Evolutionary conservation across 495 filamentous ascomycete species (phyloP).

Genomic region (Aspergillus sclerotioniger): DNA sequence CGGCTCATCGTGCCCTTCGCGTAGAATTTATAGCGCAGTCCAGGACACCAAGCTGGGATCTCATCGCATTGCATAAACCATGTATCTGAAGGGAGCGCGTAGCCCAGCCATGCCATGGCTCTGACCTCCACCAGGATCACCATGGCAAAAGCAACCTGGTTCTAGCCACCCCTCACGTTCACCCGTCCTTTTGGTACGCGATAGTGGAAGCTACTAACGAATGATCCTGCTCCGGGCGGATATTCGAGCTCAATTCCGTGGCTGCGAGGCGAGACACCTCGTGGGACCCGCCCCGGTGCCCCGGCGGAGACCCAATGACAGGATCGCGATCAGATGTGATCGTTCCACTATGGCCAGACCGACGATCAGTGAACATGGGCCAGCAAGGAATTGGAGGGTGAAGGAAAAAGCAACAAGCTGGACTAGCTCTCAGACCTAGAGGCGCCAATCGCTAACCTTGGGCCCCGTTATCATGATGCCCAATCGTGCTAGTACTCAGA

Average conservation of each 20-base stretch:
- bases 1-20: background rate
- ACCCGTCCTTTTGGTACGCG: conserved; percentile 1
- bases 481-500: background rate
- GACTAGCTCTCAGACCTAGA: background rate
- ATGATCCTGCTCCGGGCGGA: background rate
- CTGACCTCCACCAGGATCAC: background rate
- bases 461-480: background rate
- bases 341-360: background rate
- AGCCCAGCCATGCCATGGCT: no score
- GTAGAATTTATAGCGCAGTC: background rate
- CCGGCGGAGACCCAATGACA: background rate
- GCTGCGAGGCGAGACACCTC: background rate
- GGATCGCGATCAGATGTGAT: background rate
- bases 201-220: background rate
- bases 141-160: background rate
- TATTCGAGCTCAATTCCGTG: background rate
- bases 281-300: background rate
- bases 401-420: background rate
- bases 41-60: background rate
- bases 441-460: no score
- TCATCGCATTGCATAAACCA: background rate
- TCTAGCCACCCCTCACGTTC: background rate
- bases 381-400: background rate
- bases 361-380: background rate
- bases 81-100: no score